These are phyloP conservation scores for Cyclocybe cylindracea DNA, from an alignment of 768 basidiomycete species.

Conservation along the genomic window DNA sequence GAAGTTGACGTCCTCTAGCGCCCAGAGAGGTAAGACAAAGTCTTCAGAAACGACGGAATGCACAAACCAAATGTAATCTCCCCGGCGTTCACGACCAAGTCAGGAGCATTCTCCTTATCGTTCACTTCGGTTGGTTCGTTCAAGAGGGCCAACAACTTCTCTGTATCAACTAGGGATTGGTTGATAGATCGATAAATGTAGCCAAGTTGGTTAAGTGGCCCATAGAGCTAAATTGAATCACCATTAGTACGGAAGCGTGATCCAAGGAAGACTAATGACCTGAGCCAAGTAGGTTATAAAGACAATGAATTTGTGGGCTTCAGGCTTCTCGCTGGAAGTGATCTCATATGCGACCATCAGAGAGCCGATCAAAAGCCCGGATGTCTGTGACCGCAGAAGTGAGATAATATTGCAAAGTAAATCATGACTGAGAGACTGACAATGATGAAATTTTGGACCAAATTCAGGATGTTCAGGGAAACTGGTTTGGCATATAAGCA, in stretches of 20 bases:
- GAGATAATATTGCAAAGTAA: not conserved
- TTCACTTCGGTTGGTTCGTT: constrained; percentile 83
- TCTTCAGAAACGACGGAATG: not conserved
- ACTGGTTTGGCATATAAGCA: constrained; percentile 34
- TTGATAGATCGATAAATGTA: constrained; percentile 78
- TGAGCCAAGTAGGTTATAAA: constrained; percentile 85
- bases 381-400: constrained; percentile 42
- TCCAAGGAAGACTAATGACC: constrained; percentile 38
- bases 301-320: constrained; percentile 68
- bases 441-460: constrained; percentile 82
- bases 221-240: constrained; percentile 50
- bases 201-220: constrained; percentile 76
- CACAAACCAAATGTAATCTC: constrained; percentile 85
- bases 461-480: constrained; percentile 72
- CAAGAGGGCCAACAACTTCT: constrained; percentile 79
- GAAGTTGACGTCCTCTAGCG: constrained; percentile 79
- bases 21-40: not conserved
- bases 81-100: constrained; percentile 70
- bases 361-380: constrained; percentile 80
- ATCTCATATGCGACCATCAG: constrained; percentile 77
- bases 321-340: constrained; percentile 43
- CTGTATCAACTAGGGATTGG: constrained; percentile 78
- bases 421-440: constrained; percentile 36
- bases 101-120: constrained; percentile 74
- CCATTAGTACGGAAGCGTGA: not conserved